phyloP scores from a whole-genome alignment of 805 yeast genomes.

The Candida hispaniensis region DNA sequence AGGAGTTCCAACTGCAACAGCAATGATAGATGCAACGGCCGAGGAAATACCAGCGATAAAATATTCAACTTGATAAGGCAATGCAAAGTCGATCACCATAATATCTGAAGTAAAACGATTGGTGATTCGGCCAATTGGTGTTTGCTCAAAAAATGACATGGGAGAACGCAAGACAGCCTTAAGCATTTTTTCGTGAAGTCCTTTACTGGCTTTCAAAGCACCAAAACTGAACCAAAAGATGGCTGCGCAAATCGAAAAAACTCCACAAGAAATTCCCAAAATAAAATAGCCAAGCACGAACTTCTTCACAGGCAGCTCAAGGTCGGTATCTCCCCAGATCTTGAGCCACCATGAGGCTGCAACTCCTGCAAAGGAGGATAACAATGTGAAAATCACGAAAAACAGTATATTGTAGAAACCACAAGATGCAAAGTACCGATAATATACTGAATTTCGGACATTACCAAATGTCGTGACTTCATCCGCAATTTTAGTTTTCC shows the following conservation, averaged over 20 bases:
- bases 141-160: slow-evolving; percentile 88
- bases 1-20: slow-evolving; percentile 82
- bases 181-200: slow-evolving; percentile 68
- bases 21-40: slow-evolving; percentile 53
- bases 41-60: slow-evolving; percentile 29
- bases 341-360: slow-evolving; percentile 72
- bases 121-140: slow-evolving; percentile 85
- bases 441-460: slow-evolving; percentile 49
- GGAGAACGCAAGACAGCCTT: slow-evolving; percentile 70
- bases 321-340: slow-evolving; percentile 81
- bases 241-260: slow-evolving; percentile 44
- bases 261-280: slow-evolving; percentile 41
- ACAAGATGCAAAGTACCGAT: slow-evolving; percentile 70
- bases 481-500: slow-evolving; percentile 5
- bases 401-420: slow-evolving; percentile 31
- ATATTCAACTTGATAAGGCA: slow-evolving; percentile 31
- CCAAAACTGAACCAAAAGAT: slow-evolving; percentile 44
- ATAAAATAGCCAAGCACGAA: slow-evolving; percentile 57
- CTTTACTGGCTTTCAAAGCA: slow-evolving; percentile 20
- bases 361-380: slow-evolving; percentile 48
- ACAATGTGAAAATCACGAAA: slow-evolving; percentile 34
- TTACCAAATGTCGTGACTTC: slow-evolving; percentile 6
- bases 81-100: slow-evolving; percentile 73
- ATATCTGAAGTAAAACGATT: slow-evolving; percentile 87
- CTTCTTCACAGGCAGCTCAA: slow-evolving; percentile 42